These are phyloP conservation scores for Zygnema circumcarinatum DNA, from an alignment of 139 green algal species.

Conservation along the genomic window DNA sequence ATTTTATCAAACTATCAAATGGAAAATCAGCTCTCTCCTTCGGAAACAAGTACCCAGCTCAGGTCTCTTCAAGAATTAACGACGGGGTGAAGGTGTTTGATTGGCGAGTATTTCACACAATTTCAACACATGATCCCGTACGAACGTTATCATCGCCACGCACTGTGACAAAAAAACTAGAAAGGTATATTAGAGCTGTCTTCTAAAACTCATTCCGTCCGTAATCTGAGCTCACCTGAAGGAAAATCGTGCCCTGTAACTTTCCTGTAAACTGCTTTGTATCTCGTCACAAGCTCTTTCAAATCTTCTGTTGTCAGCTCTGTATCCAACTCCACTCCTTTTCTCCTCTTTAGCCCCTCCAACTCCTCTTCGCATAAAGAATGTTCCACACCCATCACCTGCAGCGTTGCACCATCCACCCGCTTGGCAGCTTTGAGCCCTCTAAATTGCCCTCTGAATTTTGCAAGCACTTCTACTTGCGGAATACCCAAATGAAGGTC, in stretches of 20 bases:
- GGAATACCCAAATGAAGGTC: too few relatives aligned
- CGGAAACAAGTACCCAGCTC: not conserved
- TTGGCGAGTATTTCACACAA: not conserved
- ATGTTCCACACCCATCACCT: slow-evolving; percentile 78
- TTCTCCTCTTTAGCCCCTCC: slow-evolving; percentile 71
- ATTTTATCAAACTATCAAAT: too few relatives aligned
- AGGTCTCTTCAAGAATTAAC: not conserved
- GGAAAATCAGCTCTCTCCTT: not conserved
- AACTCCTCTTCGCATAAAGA: slow-evolving; percentile 83
- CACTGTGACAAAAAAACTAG: too few relatives aligned
- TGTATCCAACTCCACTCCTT: slow-evolving; percentile 75
- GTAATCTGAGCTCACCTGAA: slow-evolving; percentile 32
- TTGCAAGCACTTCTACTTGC: too few relatives aligned
- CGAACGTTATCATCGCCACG: too few relatives aligned
- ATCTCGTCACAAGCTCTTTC: slow-evolving; percentile 75
- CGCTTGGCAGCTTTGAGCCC: not conserved
- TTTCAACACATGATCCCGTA: not conserved
- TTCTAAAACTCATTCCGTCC: too few relatives aligned
- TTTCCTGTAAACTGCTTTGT: slow-evolving; percentile 79
- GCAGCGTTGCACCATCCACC: slow-evolving; percentile 72
- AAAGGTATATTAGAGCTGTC: too few relatives aligned
- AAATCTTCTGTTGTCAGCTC: slow-evolving; percentile 80
- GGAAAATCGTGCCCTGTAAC: slow-evolving; percentile 57
- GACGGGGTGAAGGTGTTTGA: not conserved
- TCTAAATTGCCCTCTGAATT: not conserved